Conservation (phyloP, 2,329 filamentous ascomycete genomes). For the Aspergillus spinulosporus region DNA sequence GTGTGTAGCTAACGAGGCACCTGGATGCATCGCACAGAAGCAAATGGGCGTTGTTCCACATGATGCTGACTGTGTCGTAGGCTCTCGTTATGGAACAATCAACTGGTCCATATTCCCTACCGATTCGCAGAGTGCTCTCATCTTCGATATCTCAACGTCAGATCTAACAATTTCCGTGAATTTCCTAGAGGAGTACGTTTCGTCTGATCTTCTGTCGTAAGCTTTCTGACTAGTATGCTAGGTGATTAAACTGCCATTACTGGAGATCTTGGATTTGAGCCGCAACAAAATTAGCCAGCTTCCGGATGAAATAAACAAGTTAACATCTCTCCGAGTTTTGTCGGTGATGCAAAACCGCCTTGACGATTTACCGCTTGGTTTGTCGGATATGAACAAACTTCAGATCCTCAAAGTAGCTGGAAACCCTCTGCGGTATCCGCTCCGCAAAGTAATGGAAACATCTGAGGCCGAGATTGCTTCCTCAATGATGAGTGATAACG, state of each 20-base stretch:
- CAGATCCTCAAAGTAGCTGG: constrained; percentile 88
- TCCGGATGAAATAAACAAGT: constrained; percentile 74
- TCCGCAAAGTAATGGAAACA: constrained; percentile 65
- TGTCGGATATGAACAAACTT: constrained; percentile 86
- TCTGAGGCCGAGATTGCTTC: constrained; percentile 65
- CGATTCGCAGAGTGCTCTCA: constrained; percentile 51
- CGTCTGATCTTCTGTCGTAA: neutral
- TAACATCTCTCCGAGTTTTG: constrained; percentile 84
- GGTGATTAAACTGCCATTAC: constrained; percentile 80
- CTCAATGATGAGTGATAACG: constrained; percentile 56
- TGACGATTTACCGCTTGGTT: constrained; percentile 75
- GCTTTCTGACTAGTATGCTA: constrained; percentile 41
- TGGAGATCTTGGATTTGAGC: constrained; percentile 91
- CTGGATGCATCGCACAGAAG: neutral
- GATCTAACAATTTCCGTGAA: constrained; percentile 54
- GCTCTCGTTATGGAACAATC: constrained; percentile 53
- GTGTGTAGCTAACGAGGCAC: constrained; percentile 30
- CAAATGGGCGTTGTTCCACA: neutral
- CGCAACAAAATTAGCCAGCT: constrained; percentile 79
- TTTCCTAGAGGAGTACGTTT: constrained; percentile 63
- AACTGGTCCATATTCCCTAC: constrained; percentile 51
- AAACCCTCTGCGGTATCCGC: constrained; percentile 80
- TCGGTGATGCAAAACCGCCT: constrained; percentile 86
- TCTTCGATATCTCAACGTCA: constrained; percentile 53
- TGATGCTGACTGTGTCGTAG: constrained; percentile 31